Evolutionary conservation across 192 early-diverging fungal species (phyloP).

Genomic region (Rhizoclosmatium sp.): DNA sequence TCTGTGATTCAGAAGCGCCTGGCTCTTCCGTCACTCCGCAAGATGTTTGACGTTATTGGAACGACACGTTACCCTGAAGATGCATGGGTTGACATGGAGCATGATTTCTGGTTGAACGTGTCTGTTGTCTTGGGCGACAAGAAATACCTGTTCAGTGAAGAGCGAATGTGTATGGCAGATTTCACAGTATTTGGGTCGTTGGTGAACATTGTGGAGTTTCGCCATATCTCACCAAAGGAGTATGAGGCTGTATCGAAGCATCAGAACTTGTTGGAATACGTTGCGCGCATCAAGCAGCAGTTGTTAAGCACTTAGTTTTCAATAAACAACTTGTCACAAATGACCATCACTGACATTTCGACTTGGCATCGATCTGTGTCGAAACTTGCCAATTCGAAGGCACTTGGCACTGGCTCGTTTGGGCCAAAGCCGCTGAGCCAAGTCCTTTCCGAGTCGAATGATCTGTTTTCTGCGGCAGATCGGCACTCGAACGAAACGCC

Average conservation of each 20-base stretch:
- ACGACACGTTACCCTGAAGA: neutral
- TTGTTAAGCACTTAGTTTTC: neutral
- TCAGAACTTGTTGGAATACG: neutral
- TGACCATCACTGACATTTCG: conserved; percentile 1
- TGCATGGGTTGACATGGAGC: neutral
- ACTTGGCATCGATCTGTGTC: conserved; percentile 18
- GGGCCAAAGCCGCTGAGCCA: neutral
- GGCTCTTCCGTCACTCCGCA: neutral
- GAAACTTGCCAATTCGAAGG: neutral
- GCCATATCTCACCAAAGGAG: neutral
- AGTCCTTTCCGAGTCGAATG: neutral
- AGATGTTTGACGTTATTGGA: neutral
- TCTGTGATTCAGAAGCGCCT: no score
- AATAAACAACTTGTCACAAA: no score
- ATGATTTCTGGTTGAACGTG: neutral
- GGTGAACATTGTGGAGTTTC: neutral
- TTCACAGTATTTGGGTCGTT: conserved; percentile 1
- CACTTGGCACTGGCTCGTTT: neutral
- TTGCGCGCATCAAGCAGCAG: neutral
- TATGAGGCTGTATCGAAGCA: neutral
- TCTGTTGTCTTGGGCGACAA: neutral
- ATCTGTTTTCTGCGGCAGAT: neutral
- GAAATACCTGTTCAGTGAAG: neutral
- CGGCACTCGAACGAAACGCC: conserved; percentile 8
- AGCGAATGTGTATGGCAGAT: neutral